Evolutionary conservation across 257 asterid genomes (phyloP), one percentile per base, ranked within the genome.

Genomic region (Petunia axillaris): DNA sequence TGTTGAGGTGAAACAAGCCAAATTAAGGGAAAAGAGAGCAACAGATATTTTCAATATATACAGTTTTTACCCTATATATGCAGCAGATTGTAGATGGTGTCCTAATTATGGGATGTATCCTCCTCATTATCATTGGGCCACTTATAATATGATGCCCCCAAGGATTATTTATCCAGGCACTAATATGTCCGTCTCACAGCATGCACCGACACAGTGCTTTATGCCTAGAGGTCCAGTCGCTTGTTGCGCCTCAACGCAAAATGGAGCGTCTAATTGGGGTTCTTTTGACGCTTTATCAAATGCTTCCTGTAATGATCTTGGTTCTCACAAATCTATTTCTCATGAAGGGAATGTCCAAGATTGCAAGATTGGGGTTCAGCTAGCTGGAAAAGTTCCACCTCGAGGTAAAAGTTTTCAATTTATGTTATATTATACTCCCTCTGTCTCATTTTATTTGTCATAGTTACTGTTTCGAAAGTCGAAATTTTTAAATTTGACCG

Each of bases 1-100:
- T 8, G 88, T 85, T 64, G 88, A 85, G 58, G 82, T 76, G 2
- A 80, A 80, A 44, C 68, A 46, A 41, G 84, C 84, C 43, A 76
- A 16, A 43, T 59, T 43, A 71, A 71, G 41, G 43, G 43, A 71
- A 71, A 2, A 7, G 3, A 71, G 60, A 48, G 43, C 48, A 46
- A 11, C 25, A 25, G 6, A 71, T 71, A 1, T 14, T 15, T 38
- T 4, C 35, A 38, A 15, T 67, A 6, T 25, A 25, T 25, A 8
- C 13, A 43, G 16, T 67, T n/a, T 2, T 67, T n/a, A 43, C 38
- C 40, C 76, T 16, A 59, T 38, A 16, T 5, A 59, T 15, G 14
- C 75, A 43, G 14, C 75, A 43, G 15, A 39, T 16, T 46, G 48
- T 70, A 59, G 3, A 44, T 4, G 16, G 77, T 35, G 40, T 40